Evolutionary conservation across 2,329 filamentous ascomycete genomes (phyloP).

Genomic region (Capronia americana): DNA sequence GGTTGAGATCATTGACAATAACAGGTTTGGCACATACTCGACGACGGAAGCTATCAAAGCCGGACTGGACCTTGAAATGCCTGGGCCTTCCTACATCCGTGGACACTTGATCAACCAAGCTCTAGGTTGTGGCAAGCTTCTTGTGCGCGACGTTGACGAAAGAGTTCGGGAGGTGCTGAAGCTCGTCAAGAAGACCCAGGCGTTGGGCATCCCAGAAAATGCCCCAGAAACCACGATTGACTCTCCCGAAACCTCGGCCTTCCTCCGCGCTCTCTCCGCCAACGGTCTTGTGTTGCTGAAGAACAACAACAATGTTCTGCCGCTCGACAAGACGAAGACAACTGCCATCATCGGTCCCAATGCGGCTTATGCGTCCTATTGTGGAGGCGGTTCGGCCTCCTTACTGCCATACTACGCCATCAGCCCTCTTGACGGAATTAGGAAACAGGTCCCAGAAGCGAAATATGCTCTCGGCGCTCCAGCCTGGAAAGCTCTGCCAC

Average conservation of each 20-base stretch:
- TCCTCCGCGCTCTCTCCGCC: constrained; percentile 70
- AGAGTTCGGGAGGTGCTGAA: constrained; percentile 65
- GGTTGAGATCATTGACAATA: neutral
- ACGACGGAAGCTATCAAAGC: constrained; percentile 53
- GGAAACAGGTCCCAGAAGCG: constrained; percentile 47
- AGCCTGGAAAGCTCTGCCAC: constrained; percentile 68
- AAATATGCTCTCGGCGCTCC: constrained; percentile 67
- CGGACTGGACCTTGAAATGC: constrained; percentile 57
- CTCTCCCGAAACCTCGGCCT: constrained; percentile 66
- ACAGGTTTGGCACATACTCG: constrained; percentile 55
- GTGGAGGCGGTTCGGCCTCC: constrained; percentile 71
- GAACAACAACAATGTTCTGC: constrained; percentile 70
- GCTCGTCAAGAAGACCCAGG: constrained; percentile 64
- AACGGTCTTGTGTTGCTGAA: constrained; percentile 77
- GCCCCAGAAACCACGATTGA: constrained; percentile 62
- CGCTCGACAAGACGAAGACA: constrained; percentile 56
- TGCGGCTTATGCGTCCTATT: constrained; percentile 54
- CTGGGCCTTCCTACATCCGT: constrained; percentile 53
- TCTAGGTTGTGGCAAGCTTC: constrained; percentile 63
- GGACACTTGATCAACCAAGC: constrained; percentile 50
- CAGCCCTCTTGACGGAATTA: constrained; percentile 54
- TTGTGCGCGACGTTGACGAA: constrained; percentile 62
- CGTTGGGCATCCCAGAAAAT: constrained; percentile 61
- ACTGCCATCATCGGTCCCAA: constrained; percentile 63
- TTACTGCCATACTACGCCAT: constrained; percentile 54